phyloP scores from a whole-genome alignment of 768 basidiomycete species.

The Lenzites betulinus region DNA sequence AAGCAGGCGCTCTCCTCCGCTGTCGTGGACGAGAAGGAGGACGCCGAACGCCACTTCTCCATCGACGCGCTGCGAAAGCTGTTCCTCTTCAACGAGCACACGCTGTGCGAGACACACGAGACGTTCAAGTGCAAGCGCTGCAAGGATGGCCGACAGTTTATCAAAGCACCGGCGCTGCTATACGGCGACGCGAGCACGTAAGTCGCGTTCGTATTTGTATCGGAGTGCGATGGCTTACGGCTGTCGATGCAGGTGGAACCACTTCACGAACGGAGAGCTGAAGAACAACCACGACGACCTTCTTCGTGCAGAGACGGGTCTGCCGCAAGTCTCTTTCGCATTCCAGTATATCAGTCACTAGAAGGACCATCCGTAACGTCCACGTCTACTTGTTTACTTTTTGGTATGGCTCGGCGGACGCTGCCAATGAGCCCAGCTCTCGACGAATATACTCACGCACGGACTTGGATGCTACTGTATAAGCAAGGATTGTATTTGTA shows the following conservation, averaged over 20 bases:
- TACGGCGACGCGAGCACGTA: constrained; percentile 99
- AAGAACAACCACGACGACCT: constrained; percentile 94
- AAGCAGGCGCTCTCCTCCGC: constrained; percentile 97
- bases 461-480: not conserved
- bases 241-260: constrained; percentile 79
- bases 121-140: constrained; percentile 97
- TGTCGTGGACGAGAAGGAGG: constrained; percentile 97
- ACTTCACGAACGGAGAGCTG: constrained; percentile 87
- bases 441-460: too few relatives aligned
- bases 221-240: not conserved
- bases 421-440: too few relatives aligned
- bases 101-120: constrained; percentile 92
- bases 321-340: constrained; percentile 87
- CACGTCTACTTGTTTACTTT: not conserved
- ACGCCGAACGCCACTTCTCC: constrained; percentile 94
- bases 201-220: constrained; percentile 31
- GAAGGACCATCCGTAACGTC: not conserved
- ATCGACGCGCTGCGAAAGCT: constrained; percentile 85
- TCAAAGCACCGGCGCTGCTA: constrained; percentile 82
- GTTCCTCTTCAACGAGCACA: constrained; percentile 87
- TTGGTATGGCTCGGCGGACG: not conserved
- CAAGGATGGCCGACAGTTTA: constrained; percentile 78
- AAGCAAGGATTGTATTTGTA: constrained; percentile 12
- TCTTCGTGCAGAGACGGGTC: constrained; percentile 83
- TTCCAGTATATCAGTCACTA: constrained; percentile 96